Evolutionary conservation across 805 yeast species (phyloP).

Genomic region (Trichomonascus vanleenenianus): DNA sequence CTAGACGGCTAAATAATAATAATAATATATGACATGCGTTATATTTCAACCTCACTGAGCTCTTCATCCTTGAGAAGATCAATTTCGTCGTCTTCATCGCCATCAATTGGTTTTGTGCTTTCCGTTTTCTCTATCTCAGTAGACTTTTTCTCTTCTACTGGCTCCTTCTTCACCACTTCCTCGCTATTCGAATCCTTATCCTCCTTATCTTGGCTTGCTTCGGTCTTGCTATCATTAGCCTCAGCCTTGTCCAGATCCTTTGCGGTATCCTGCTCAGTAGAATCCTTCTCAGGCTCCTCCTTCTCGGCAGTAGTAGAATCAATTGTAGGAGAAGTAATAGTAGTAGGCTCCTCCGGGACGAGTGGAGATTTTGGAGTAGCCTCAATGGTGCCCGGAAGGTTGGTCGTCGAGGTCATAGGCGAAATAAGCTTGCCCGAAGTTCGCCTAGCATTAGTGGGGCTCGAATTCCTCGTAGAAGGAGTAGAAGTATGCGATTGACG

Average conservation of each 20-base stretch:
- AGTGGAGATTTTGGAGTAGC: background rate
- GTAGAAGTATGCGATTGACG: background rate
- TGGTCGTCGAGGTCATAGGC: slow-evolving; percentile 12
- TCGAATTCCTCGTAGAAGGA: slow-evolving; percentile 1
- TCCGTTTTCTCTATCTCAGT: slow-evolving; percentile 6
- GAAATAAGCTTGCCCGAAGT: slow-evolving; percentile 7
- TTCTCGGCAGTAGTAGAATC: slow-evolving; percentile 6
- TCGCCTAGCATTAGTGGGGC: slow-evolving; percentile 2
- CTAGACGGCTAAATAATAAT: background rate
- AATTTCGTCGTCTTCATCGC: slow-evolving; percentile 13
- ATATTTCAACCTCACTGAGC: slow-evolving; percentile 18
- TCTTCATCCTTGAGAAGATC: slow-evolving; percentile 14
- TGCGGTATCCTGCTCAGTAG: slow-evolving; percentile 3
- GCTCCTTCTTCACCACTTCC: too few relatives aligned
- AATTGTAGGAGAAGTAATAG: slow-evolving; percentile 3
- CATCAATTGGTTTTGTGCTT: background rate
- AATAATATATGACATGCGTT: background rate
- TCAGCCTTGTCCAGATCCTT: slow-evolving; percentile 7
- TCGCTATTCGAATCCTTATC: too few relatives aligned
- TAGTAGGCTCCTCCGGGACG: slow-evolving; percentile 3
- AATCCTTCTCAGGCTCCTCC: slow-evolving; percentile 1
- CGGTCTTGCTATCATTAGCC: slow-evolving; percentile 5
- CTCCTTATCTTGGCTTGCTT: background rate
- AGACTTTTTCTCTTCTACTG: background rate
- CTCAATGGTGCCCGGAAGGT: slow-evolving; percentile 11